phyloP scores from a whole-genome alignment of 2,329 filamentous ascomycete genomes.

The Monosporascus sp. region DNA sequence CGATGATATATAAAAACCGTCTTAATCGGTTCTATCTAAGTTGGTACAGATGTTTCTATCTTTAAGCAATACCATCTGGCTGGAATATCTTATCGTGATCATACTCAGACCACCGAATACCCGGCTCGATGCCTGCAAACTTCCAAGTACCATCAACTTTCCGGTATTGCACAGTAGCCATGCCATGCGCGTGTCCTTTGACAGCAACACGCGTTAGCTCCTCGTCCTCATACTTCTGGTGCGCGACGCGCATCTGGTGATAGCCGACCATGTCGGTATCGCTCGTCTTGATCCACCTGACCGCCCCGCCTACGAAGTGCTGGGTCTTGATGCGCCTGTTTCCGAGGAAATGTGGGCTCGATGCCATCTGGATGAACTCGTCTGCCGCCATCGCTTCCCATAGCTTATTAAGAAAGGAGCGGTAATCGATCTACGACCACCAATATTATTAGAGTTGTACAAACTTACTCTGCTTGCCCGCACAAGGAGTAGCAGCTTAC shows the following conservation, averaged over 20 bases:
- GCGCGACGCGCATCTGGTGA: slow-evolving; percentile 54
- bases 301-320: slow-evolving; percentile 49
- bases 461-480: too few species aligned
- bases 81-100: slow-evolving; percentile 43
- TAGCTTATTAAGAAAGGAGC: too few species aligned
- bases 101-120: slow-evolving; percentile 50
- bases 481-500: too few species aligned
- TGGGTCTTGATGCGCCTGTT: slow-evolving; percentile 50
- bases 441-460: too few species aligned
- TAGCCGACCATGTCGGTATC: slow-evolving; percentile 45
- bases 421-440: too few species aligned
- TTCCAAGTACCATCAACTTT: slow-evolving; percentile 55
- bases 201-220: slow-evolving; percentile 38
- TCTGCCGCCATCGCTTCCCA: slow-evolving; percentile 15
- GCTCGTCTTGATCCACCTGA: slow-evolving; percentile 42
- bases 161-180: slow-evolving; percentile 49
- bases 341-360: slow-evolving; percentile 46
- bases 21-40: too few species aligned
- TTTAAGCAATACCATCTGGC: too few species aligned
- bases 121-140: slow-evolving; percentile 49
- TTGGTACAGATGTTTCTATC: too few species aligned
- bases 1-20: too few species aligned
- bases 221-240: slow-evolving; percentile 49
- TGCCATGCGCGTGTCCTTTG: slow-evolving; percentile 53
- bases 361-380: slow-evolving; percentile 48